Evolutionary conservation across 306 rosid species (phyloP), one percentile per base, ranked within the genome.

Genomic region (Trifolium subterraneum): DNA sequence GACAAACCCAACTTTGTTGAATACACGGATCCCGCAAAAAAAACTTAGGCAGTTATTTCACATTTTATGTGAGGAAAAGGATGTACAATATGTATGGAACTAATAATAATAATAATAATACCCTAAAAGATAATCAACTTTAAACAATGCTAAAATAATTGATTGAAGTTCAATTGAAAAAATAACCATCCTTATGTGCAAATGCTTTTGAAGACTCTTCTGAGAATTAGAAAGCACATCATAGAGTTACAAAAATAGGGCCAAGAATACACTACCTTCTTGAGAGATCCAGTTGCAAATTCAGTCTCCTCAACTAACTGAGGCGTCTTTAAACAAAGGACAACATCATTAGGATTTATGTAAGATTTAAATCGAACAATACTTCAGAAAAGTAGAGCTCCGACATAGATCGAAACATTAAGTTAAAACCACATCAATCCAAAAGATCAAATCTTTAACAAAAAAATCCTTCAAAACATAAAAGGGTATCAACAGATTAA

Each of bases 201-300:
- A 27, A 47, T 61, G 51, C 36, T 33, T 45, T 54, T 18, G 27
- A 35, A 55, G 42, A 70, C 55, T 68, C 47, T 14, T 62, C 55
- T 9, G 62, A 61, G 25, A 69, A 10, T 47, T 66, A 19, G 39
- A 31, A 76, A 61, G 44, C 51, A 52, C 4, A 68, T 25, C 27
- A 67, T 14, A 66, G 29, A 35, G 74, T 47, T 50, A 55, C 29
- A 27, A 27, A 27, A 64, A 70, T n/a, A n/a, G 19, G 48, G 75
- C 38, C 31, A 55, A 74, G 29, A 14, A 78, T 18, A 64, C 9
- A 45, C 44, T 85, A 85, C 86, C 88, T 79, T 45, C 60, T 82
- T 85, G 72, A 82, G 86, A 33, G 88, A 79, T n/a, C 88, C 82
- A 4, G 68, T 62, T 63, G 75, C 64, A 68, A 29, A 61, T 39